Evolutionary conservation across 768 basidiomycete species (phyloP), one percentile per base, ranked within the genome.

Genomic region (Mycena rebaudengoi): DNA sequence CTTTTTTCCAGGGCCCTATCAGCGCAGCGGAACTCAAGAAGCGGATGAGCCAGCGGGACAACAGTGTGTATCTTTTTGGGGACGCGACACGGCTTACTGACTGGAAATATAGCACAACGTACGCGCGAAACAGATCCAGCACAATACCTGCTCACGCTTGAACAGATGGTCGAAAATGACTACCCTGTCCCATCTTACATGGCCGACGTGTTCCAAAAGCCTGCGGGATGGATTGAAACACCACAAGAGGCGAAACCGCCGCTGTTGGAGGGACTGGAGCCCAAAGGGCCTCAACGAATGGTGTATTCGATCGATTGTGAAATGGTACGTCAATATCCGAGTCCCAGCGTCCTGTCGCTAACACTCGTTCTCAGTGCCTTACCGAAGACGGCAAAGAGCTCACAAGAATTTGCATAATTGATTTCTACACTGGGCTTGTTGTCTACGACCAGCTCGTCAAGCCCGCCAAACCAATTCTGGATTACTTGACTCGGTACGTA

Each of bases 271-370:
- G 70, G 76, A 3, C 72, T 72, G 23, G 71, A n/a, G n/a, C n/a
- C 57, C 52, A 33, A 76, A 71, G 64, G 11, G 29, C 71, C 69
- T n/a, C 73, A 73, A 44, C 81, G 84, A 5, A 82, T 79, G 61
- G 85, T 97, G 25, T 89, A 92, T 57, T 94, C 94, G 0, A 85
- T 99, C 46, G 97, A 99, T 82, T 99, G 97, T 75, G 97, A 98
- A 75, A 98, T 98, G 97, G 96, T 94, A 62, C 54, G 86, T 71
- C 11, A 33, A 12, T 49, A 50, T 18, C 32, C 20, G 5, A 48
- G 45, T 56, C 16, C 20, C 21, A 32, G n/a, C 46, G 23, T 51
- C 60, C 35, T 59, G 0, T 39, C 39, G 55, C 39, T 46, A 45
- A 41, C 60, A 52, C 44, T 0, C 43, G 21, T 32, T 30, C 33